These are phyloP conservation scores for Kernera saxatilis DNA, from an alignment of 345 rosid genomes.

Conservation along the genomic window DNA sequence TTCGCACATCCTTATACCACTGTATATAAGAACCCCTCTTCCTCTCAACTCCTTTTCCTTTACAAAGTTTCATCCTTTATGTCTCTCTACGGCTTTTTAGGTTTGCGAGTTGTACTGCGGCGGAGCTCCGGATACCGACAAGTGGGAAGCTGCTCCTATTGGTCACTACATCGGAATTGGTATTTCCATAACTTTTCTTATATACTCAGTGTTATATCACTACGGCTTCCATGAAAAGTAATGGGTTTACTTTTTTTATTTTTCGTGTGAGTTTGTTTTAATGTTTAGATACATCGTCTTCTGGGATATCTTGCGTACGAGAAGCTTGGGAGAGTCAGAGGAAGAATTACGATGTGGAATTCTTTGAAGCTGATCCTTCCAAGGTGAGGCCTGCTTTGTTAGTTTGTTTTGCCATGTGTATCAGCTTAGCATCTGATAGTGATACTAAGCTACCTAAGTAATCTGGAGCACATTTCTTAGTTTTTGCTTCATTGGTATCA, in stretches of 20 bases:
- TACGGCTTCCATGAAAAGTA: background rate
- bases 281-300: slow-evolving; percentile 47
- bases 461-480: background rate
- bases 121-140: slow-evolving; percentile 57
- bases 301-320: slow-evolving; percentile 53
- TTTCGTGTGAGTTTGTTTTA: background rate
- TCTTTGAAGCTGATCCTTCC: slow-evolving; percentile 84
- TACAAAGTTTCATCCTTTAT: slow-evolving; percentile 6
- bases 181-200: slow-evolving; percentile 4
- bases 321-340: slow-evolving; percentile 80
- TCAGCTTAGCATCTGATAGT: background rate
- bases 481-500: background rate
- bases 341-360: slow-evolving; percentile 62
- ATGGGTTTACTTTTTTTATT: background rate
- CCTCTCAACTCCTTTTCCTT: background rate
- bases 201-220: background rate
- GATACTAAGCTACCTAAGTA: background rate
- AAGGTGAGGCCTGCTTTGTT: slow-evolving; percentile 33
- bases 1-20: slow-evolving; percentile 88
- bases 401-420: background rate
- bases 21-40: slow-evolving; percentile 28
- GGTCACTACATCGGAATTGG: slow-evolving; percentile 83
- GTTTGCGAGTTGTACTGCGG: slow-evolving; percentile 91
- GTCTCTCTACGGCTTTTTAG: slow-evolving; percentile 21
- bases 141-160: slow-evolving; percentile 71